Evolutionary conservation across 148 eudicot genomes (phyloP), one percentile per base, ranked within the genome.

Genomic region (Limonium bicolor): DNA sequence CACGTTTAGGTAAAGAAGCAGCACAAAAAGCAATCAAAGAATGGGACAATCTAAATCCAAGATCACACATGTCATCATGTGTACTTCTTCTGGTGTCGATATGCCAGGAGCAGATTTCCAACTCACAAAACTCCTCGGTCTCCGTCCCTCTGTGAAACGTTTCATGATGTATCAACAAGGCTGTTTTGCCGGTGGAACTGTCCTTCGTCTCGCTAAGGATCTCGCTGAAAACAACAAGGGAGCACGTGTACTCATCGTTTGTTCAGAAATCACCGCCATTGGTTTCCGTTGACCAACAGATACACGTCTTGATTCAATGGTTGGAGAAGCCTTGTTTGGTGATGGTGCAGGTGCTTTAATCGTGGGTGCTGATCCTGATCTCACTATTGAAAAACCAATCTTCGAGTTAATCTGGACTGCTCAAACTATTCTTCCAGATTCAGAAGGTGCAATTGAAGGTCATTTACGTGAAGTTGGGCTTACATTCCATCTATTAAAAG

Each of bases 41-140:
- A 27, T 66, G 71, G 71, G 71, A 66, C 71, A 55, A 6, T 63
- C 73, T 54, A 68, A 58, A 40, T 62, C 68, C 13, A 68, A 68
- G 31, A 68, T 68, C 56, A 68, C 68, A 7, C 73, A 68, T 20
- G 60, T 68, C 10, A 53, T 68, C 29, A 51, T 68, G 59, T 68
- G 73, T 57, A 68, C 73, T 17, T 56, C 68, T 16, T 62, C 68
- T 0, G 68, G 73, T 5, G 64, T 68, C 6, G 73, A 62, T 60
- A 68, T 68, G 73, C 73, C 73, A 1, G 73, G 73, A 11, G 73
- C 73, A 8, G 73, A 68, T 26, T 68, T 62, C 61, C 73, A 68
- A 53, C 68, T 68, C 43, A 62, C 68, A 16, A 68, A 68, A 46
- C 68, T 68, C 60, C 61, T 68, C 1, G 73, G 73, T 6, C 68